Evolutionary conservation across 257 asterid genomes (phyloP), one percentile per base, ranked within the genome.

Genomic region (Nicotiana noctiflora): DNA sequence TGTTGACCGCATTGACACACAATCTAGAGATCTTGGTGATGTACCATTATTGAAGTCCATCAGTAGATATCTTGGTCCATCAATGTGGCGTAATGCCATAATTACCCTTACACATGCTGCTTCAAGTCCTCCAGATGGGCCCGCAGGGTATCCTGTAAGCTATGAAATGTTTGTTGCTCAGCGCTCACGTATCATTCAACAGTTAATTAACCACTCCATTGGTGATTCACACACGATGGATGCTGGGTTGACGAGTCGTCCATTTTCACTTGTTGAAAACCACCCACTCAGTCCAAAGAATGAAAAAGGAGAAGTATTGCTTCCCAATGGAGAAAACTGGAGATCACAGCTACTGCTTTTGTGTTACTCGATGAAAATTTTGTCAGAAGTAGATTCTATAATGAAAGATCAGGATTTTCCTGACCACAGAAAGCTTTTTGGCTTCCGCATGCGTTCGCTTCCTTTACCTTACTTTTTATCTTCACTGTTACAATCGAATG

Each of bases 71-170:
- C 98, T 94, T 49, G 97, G 98, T 40, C 81, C 97, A 74, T 88
- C 93, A 60, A 86, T 92, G 65, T 94, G 98, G 98, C 77, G 51
- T 19, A 91, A 85, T 23, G 81, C 90, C 52, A 62, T 94, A 31
- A 51, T 93, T 86, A 92, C 81, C 72, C 86, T 94, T 81, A 90
- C 98, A 21, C 98, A 94, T 86, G 96, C 92, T 75, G 78, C 84
- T 81, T 90, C 97, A 5, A 4, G 81, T 62, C 91, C 94, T 84
- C 94, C 92, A 8, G 97, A 94, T 80, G 97, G 93, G 46, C 89
- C 89, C 23, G 46, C 83, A 14, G 94, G 92, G 5, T 27, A 52
- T 65, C 92, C 92, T 66, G 59, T 86, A 19, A 88, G 92, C 88
- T 82, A 89, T 68, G 91, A 83, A 67, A 80, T 52, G 57, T 86